Conservation (phyloP, 1,284 basidiomycete species). For the Ceratobasidium theobromae region DNA sequence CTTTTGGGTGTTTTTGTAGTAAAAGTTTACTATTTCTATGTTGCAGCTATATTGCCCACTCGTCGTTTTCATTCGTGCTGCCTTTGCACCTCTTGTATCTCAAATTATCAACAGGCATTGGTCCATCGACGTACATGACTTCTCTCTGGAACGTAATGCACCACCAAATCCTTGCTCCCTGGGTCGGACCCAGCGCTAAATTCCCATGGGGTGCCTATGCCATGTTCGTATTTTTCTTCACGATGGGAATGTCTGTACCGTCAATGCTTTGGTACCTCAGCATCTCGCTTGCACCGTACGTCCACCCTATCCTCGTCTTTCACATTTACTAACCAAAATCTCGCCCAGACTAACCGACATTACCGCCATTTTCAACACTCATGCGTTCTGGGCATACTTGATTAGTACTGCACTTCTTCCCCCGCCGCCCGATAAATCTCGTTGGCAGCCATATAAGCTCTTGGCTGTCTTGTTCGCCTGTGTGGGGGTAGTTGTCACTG, state of each 20-base stretch:
- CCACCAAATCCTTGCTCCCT: slow-evolving; percentile 50
- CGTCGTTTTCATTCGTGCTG: slow-evolving; percentile 62
- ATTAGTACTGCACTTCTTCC: slow-evolving; percentile 59
- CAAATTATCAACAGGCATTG: slow-evolving; percentile 49
- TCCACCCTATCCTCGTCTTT: slow-evolving; percentile 36
- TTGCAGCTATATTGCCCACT: slow-evolving; percentile 72
- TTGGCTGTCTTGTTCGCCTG: slow-evolving; percentile 74
- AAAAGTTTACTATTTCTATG: neutral
- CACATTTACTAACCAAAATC: slow-evolving; percentile 32
- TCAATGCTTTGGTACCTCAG: slow-evolving; percentile 71
- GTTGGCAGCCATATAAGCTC: slow-evolving; percentile 63
- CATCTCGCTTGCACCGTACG: slow-evolving; percentile 70
- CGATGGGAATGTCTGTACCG: slow-evolving; percentile 61
- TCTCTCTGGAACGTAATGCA: slow-evolving; percentile 56
- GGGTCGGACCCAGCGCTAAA: neutral
- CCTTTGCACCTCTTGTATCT: slow-evolving; percentile 72
- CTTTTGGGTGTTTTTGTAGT: neutral
- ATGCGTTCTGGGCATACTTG: slow-evolving; percentile 80
- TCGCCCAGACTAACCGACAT: slow-evolving; percentile 72
- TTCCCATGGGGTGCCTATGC: slow-evolving; percentile 54
- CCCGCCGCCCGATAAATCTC: slow-evolving; percentile 47
- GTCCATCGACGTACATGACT: slow-evolving; percentile 50
- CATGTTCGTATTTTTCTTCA: slow-evolving; percentile 52
- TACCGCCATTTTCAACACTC: slow-evolving; percentile 82
- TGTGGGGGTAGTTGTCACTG: slow-evolving; percentile 66